Evolutionary conservation across 129 eudicot genomes (phyloP).

Genomic region (Helichrysum umbraculigerum): DNA sequence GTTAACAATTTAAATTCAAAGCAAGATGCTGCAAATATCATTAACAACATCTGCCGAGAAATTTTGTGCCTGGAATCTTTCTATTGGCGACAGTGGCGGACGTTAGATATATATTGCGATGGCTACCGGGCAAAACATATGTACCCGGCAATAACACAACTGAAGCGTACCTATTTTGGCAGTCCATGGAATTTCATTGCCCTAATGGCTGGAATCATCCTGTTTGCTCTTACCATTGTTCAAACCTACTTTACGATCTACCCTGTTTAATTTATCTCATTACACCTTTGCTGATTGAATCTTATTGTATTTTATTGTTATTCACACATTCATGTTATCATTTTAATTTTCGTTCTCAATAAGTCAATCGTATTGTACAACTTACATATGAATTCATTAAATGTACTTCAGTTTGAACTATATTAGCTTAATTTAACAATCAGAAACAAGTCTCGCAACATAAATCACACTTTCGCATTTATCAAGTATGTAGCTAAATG

Average conservation of each 20-base stretch:
- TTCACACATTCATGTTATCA: too few relatives aligned
- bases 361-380: too few relatives aligned
- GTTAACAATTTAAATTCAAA: too few relatives aligned
- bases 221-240: not conserved
- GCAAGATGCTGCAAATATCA: not conserved
- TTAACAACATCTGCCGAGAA: not conserved
- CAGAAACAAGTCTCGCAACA: too few relatives aligned
- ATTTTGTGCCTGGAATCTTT: not conserved
- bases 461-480: too few relatives aligned
- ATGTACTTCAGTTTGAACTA: too few relatives aligned
- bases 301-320: too few relatives aligned
- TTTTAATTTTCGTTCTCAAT: too few relatives aligned
- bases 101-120: not conserved
- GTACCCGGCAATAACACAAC: not conserved
- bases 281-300: too few relatives aligned
- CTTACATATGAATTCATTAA: too few relatives aligned
- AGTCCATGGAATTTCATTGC: slow-evolving; percentile 15
- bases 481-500: too few relatives aligned
- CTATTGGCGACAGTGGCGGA: not conserved
- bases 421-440: too few relatives aligned
- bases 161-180: not conserved
- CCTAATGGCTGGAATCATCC: not conserved
- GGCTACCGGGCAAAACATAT: not conserved
- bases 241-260: not conserved
- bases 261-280: not conserved